Conservation (phyloP, 169 alveolate genomes). For the Besnoitia besnoiti region DNA sequence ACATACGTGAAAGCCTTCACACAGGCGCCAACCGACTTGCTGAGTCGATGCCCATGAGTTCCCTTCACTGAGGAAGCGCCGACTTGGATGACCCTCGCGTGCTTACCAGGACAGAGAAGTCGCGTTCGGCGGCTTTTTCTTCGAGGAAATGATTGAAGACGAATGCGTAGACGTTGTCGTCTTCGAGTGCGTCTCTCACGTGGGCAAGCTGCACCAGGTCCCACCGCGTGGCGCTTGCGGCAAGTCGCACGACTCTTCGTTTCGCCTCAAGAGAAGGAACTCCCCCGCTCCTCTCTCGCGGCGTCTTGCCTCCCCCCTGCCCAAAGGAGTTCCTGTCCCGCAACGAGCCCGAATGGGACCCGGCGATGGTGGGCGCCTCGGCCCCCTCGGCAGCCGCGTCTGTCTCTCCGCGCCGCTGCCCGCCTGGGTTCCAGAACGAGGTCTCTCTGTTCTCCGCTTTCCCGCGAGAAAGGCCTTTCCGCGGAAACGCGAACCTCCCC, state of each 20-base stretch:
- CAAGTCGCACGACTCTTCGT: not conserved
- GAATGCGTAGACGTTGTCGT: conserved; percentile 33
- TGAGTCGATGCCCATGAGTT: too few species aligned
- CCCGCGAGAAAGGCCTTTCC: not conserved
- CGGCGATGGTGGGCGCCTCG: too few species aligned
- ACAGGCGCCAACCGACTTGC: too few species aligned
- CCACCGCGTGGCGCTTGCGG: conserved; percentile 31
- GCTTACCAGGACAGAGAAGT: not conserved
- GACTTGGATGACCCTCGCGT: too few species aligned
- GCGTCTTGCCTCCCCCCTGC: too few species aligned
- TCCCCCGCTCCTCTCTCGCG: not conserved
- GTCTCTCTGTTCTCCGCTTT: not conserved
- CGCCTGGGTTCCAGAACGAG: not conserved
- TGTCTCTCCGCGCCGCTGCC: not conserved
- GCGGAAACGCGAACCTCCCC: not conserved
- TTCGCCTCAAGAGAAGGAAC: not conserved
- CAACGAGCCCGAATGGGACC: too few species aligned
- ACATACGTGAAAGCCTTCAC: too few species aligned
- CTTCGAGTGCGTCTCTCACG: not conserved
- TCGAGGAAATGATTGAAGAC: conserved; percentile 22
- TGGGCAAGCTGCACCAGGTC: not conserved
- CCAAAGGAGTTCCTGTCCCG: too few species aligned
- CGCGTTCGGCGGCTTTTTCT: not conserved
- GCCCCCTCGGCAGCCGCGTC: not conserved
- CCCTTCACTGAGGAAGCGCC: too few species aligned